phyloP scores from a whole-genome alignment of 495 filamentous ascomycete species.

The Tuber aestivum region DNA sequence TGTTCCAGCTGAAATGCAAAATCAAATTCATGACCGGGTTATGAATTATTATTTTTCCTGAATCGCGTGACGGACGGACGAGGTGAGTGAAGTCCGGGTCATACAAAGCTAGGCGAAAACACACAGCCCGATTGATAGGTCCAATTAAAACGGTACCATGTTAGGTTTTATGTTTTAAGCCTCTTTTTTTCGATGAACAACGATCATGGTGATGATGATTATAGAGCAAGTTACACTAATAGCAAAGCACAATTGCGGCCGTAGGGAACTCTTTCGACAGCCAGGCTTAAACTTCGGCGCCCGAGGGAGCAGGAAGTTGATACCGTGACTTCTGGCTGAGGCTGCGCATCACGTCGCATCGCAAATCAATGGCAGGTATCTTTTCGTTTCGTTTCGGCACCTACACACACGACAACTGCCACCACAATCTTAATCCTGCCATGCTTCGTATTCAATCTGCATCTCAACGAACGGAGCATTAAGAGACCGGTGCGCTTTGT shows the following conservation, averaged over 20 bases:
- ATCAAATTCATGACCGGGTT: constrained; percentile 5
- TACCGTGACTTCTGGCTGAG: not conserved
- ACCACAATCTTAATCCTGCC: constrained; percentile 1
- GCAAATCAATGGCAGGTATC: not conserved
- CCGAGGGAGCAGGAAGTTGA: not conserved
- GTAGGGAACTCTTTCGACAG: not conserved
- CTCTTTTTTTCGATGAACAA: not conserved
- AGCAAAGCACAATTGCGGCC: not conserved
- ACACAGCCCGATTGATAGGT: not conserved
- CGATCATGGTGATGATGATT: not conserved
- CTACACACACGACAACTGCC: not conserved
- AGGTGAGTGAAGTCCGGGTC: not conserved
- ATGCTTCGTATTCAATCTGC: constrained; percentile 5
- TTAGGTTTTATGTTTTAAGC: not conserved
- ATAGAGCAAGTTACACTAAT: not conserved
- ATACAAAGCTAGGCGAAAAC: not conserved
- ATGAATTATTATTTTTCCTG: not conserved
- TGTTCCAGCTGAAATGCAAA: constrained; percentile 5
- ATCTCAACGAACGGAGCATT: constrained; percentile 3
- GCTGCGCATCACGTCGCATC: not conserved
- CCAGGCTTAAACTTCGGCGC: not conserved
- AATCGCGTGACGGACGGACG: constrained; percentile 1
- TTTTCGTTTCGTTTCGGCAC: constrained; percentile 1
- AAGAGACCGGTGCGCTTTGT: constrained; percentile 2
- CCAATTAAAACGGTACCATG: not conserved